Percentiles rank a stretch among this genome's conserved stretches.
Evolutionary conservation across 2,329 filamentous ascomycete species (phyloP).

Genomic region (Venturiaceae sp.): DNA sequence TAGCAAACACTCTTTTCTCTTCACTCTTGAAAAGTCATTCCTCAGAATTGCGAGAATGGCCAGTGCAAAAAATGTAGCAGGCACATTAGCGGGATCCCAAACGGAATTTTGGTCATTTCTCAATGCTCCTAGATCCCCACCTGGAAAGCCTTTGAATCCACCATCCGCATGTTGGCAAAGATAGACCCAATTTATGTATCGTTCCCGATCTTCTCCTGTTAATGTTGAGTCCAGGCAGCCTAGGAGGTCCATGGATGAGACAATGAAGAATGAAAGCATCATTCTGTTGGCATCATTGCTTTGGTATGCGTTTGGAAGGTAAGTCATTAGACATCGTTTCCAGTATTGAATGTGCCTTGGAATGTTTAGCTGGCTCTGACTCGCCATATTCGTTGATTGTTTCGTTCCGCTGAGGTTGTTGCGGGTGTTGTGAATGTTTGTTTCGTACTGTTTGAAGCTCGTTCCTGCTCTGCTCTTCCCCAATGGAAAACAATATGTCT

Average conservation of each 20-base stretch:
- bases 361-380: constrained; percentile 20
- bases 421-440: background rate
- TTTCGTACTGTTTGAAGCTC: no score
- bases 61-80: constrained; percentile 84
- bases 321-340: constrained; percentile 73
- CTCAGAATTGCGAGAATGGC: constrained; percentile 59
- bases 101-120: constrained; percentile 39
- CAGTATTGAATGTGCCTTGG: constrained; percentile 75
- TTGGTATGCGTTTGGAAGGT: constrained; percentile 76
- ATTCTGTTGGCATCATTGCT: constrained; percentile 85
- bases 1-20: constrained; percentile 53
- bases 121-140: constrained; percentile 44
- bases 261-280: constrained; percentile 79
- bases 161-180: constrained; percentile 75
- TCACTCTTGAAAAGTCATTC: constrained; percentile 53
- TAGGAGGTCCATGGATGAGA: constrained; percentile 77
- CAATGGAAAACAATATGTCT: no score
- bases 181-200: constrained; percentile 69
- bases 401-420: background rate
- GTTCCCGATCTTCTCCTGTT: constrained; percentile 41
- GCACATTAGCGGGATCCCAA: constrained; percentile 73
- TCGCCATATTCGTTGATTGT: background rate
- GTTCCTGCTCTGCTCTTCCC: no score
- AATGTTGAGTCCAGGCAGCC: constrained; percentile 48
- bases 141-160: constrained; percentile 82